Percentiles rank a stretch among this genome's conserved stretches.
phyloP scores from a whole-genome alignment of 2,329 filamentous ascomycete species.

The Ploettnerulaceae sp. region DNA sequence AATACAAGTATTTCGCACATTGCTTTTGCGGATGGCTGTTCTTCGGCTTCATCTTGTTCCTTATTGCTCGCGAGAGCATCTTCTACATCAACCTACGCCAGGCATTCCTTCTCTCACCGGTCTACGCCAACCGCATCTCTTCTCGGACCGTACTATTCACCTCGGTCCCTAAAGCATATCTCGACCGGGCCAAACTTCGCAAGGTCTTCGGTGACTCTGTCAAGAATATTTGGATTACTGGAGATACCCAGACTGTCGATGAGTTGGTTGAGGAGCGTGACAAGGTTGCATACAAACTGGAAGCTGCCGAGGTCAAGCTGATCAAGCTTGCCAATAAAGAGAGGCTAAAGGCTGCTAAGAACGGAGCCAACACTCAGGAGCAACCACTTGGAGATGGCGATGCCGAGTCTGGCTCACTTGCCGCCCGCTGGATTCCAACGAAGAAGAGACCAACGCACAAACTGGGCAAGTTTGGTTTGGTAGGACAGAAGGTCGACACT shows the following conservation, averaged over 20 bases:
- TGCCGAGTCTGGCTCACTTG: slow-evolving; percentile 64
- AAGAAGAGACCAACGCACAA: slow-evolving; percentile 75
- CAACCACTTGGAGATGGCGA: slow-evolving; percentile 48
- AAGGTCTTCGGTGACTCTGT: slow-evolving; percentile 79
- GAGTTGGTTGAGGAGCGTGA: slow-evolving; percentile 79
- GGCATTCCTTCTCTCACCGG: slow-evolving; percentile 81
- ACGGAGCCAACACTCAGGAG: slow-evolving; percentile 41
- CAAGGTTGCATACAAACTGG: slow-evolving; percentile 73
- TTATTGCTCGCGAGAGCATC: slow-evolving; percentile 80
- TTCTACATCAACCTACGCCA: slow-evolving; percentile 92
- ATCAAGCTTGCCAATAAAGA: slow-evolving; percentile 73
- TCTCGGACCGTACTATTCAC: slow-evolving; percentile 88
- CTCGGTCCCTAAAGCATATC: slow-evolving; percentile 73
- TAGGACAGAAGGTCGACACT: slow-evolving; percentile 88
- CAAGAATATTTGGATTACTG: slow-evolving; percentile 77
- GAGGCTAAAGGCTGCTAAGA: slow-evolving; percentile 63
- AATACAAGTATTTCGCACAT: slow-evolving; percentile 72
- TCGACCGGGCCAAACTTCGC: slow-evolving; percentile 70
- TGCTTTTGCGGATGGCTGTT: slow-evolving; percentile 77
- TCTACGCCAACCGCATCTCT: slow-evolving; percentile 80
- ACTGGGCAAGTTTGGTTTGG: slow-evolving; percentile 60
- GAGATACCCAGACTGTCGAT: slow-evolving; percentile 71
- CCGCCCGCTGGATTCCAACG: slow-evolving; percentile 67
- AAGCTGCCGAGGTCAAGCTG: slow-evolving; percentile 80
- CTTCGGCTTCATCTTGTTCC: slow-evolving; percentile 82